Conservation (phyloP, 257 asterid species). For the Dorcoceras hygrometricum region DNA sequence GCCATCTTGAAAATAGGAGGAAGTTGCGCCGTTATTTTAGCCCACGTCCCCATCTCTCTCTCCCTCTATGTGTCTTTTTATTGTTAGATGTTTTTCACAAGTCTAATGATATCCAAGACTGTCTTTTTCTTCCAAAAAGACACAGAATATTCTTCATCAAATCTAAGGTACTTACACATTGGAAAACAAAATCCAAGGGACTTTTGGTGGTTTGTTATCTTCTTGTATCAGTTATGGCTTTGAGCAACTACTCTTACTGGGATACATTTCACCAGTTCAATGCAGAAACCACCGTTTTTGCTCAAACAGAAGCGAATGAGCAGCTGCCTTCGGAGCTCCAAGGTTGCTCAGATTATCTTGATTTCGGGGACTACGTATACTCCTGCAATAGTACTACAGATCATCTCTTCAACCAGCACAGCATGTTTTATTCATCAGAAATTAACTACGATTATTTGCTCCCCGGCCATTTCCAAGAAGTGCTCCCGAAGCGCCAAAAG, state of each 20-base stretch:
- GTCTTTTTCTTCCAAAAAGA: neutral
- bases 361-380: neutral
- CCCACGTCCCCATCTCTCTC: neutral
- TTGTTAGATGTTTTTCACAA: too few species aligned
- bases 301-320: neutral
- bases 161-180: neutral
- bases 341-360: neutral
- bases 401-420: neutral
- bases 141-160: neutral
- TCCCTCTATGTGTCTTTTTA: neutral
- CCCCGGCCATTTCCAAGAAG: neutral
- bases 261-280: neutral
- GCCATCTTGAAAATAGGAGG: neutral
- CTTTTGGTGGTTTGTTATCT: neutral
- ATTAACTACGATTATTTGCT: neutral
- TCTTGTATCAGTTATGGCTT: neutral
- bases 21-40: too few species aligned
- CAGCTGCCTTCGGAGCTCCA: neutral
- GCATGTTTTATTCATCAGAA: neutral
- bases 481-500: slow-evolving; percentile 8
- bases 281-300: neutral
- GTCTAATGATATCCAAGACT: neutral
- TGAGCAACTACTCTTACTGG: neutral
- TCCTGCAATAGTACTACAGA: neutral
- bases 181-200: too few species aligned